Conservation (phyloP, 2,329 filamentous ascomycete genomes). For the Fusarium poae region DNA sequence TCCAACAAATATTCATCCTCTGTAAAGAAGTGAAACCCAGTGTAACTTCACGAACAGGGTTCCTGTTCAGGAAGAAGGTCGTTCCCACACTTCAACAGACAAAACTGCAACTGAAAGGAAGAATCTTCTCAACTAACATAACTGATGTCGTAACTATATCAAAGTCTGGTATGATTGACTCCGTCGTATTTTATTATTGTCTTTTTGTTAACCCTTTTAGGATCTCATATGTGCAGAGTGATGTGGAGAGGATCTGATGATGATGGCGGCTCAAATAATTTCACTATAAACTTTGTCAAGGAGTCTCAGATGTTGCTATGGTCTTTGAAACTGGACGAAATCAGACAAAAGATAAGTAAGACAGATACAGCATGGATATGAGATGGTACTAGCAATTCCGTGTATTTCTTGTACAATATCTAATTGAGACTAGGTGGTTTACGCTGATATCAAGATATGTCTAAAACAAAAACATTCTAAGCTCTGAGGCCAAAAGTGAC, state of each 20-base stretch:
- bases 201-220: fast-evolving
- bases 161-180: not conserved
- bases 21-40: not conserved
- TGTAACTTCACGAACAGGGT: fast-evolving
- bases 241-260: fast-evolving
- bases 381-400: no score
- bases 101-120: fast-evolving
- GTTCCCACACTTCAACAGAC: not conserved
- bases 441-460: no score
- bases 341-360: not conserved
- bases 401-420: no score
- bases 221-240: not conserved
- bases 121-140: not conserved
- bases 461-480: no score
- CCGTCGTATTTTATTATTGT: fast-evolving
- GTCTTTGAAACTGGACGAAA: not conserved
- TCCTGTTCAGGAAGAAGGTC: fast-evolving
- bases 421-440: no score
- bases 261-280: fast-evolving
- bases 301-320: not conserved
- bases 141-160: not conserved
- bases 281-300: fast-evolving
- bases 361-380: not conserved
- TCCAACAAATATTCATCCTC: not conserved
- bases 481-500: no score